Base-by-base conservation (phyloP, 495 filamentous ascomycete genomes). In the Podospora pseudoanserina region DNA sequence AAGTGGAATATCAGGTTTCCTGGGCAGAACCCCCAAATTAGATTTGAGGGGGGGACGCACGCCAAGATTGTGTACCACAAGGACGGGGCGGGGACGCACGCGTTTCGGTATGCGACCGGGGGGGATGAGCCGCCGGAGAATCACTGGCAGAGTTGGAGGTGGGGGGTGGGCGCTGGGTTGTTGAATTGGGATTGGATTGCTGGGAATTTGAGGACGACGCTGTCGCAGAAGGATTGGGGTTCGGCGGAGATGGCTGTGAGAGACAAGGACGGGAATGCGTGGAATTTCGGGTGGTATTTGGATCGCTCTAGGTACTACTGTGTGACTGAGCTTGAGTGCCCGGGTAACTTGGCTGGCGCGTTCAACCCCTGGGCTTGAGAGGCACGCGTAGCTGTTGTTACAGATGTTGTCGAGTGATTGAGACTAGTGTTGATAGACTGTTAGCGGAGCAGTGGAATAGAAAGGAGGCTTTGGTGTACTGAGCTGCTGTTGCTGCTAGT, bases 51-150 rank as follows among this genome's bases (percentile, higher is more conserved):
- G n/a, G 53, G 66, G 34, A 65, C 64, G 13, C 75, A 73, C 60
- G 53, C 71, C 56, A 74, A 75, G 63, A 61, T 77, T 39, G 75
- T 77, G 16, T 78, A 78, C 60, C 71, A 78, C 69, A 72, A 76
- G 65, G 72, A 78, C 13, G 68, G 72, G 58, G 65, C 23, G 30
- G 30, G 34, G 20, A 78, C 76, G 32, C 76, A 78, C 34, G 57
- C 53, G 55, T 76, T 78, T 70, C 74, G 76, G 54, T 75, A 72
- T 55, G 71, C 70, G 28, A 70, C 66, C 30, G 15, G 54, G 6
- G 54, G 54, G 6, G 54, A 56, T 56, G 54, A 56, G 11, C 54
- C 54, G 4, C 54, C 54, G 5, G 54, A 56, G 54, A 56, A 56
- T 13, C 54, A 56, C 54, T 56, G 54, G 54, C 54, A 56, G 54